Conservation (phyloP, 2,329 filamentous ascomycete genomes). For the Phyllosticta capitalensis region DNA sequence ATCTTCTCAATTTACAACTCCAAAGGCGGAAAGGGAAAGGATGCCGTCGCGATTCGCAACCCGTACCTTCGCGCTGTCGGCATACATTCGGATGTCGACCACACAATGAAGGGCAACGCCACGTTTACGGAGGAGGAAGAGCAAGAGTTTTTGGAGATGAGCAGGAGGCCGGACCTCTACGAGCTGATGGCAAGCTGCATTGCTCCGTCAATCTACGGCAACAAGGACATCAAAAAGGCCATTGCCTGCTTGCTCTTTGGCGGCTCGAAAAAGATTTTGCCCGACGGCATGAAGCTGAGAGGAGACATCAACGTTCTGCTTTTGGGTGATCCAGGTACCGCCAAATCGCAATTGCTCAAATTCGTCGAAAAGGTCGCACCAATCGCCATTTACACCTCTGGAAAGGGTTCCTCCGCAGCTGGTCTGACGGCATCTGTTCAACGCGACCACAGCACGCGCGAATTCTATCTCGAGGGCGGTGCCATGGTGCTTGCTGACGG, state of each 20-base stretch:
- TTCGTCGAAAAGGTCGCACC: slow-evolving; percentile 97
- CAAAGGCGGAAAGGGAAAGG: slow-evolving; percentile 71
- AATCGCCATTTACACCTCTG: slow-evolving; percentile 92
- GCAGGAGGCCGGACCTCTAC: slow-evolving; percentile 85
- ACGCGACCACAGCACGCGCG: slow-evolving; percentile 85
- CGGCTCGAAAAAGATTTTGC: slow-evolving; percentile 93
- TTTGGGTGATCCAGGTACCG: slow-evolving; percentile 92
- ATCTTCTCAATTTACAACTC: slow-evolving; percentile 97
- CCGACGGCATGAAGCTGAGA: slow-evolving; percentile 93
- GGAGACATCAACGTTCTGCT: slow-evolving; percentile 97
- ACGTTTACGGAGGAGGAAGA: slow-evolving; percentile 92
- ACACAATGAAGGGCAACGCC: slow-evolving; percentile 74
- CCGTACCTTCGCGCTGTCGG: slow-evolving; percentile 90
- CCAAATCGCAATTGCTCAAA: slow-evolving; percentile 95
- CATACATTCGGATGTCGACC: slow-evolving; percentile 81
- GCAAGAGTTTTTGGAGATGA: slow-evolving; percentile 90
- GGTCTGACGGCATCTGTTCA: slow-evolving; percentile 96
- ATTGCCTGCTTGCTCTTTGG: slow-evolving; percentile 90
- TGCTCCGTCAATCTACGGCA: slow-evolving; percentile 95
- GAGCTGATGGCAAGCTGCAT: slow-evolving; percentile 84
- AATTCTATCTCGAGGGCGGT: slow-evolving; percentile 96
- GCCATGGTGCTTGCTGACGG: slow-evolving; percentile 90
- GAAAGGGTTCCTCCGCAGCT: slow-evolving; percentile 92
- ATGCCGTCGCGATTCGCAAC: slow-evolving; percentile 87
- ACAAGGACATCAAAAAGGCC: slow-evolving; percentile 91